Evolutionary conservation across 2,329 filamentous ascomycete genomes (phyloP), one percentile per base, ranked within the genome.

Genomic region (Sporothrix brunneoviolacea): DNA sequence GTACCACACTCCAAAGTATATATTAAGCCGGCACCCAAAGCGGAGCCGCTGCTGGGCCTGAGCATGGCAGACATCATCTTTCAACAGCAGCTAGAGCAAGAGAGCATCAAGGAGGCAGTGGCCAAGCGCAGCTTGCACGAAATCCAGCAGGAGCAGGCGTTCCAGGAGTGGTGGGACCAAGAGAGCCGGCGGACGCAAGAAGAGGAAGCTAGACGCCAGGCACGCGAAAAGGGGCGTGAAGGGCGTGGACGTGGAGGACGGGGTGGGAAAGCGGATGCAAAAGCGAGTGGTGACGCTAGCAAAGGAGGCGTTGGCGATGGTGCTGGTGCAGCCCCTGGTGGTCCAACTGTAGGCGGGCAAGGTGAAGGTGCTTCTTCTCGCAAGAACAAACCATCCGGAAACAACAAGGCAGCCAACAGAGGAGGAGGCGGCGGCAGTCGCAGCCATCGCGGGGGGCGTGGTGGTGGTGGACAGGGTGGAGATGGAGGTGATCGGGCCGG

Each of bases 111-210:
- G 48, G 91, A 95, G 63, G 88, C 90, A 1, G 83, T 83, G 10
- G 88, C 90, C 2, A 96, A 95, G 68, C 80, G 91, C 50, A 93
- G 88, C 56, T 70, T 98, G 27, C 84, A 94, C 62, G 93, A 97
- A 56, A 98, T 98, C 53, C 93, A 98, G 65, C 83, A 93, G 57
- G 93, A 98, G 67, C 93, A 98, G 63, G 89, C 89, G 46, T 98
- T 98, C 64, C 88, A 96, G 64, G 84, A 94, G 64, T 95, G 91
- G 90, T 95, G 90, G 90, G 88, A 94, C 58, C 83, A 86, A 55
- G 91, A 95, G 66, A 89, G 84, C 60, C 76, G 77, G 53, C 76
- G 86, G 24, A 79, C 85, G 33, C 83, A 84, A 56, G 80, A 84
- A 57, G 81, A 82, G 54, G 77, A 79, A 54, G 73, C 74, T 3